A percentile compares a stretch with the other conserved stretches of the same genome.
Evolutionary conservation across 1,139 yeast genomes (phyloP).

Genomic region (Saccharomycopsis crataegensis): DNA sequence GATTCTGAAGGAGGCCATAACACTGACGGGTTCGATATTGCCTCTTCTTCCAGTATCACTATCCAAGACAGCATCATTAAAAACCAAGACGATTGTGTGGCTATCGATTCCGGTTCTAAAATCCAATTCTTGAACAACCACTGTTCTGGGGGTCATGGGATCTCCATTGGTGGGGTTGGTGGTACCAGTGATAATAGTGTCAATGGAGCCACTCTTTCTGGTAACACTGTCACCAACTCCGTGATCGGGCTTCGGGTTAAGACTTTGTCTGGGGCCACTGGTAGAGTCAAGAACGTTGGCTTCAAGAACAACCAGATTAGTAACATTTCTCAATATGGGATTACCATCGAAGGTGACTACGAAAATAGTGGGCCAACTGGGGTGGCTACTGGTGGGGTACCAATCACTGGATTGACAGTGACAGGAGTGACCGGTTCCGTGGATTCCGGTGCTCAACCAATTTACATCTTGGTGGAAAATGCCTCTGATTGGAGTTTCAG

Average conservation of each 20-base stretch:
- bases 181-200: conserved; percentile 18
- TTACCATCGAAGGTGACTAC: conserved; percentile 21
- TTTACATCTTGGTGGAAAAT: conserved; percentile 16
- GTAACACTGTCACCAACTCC: conserved; percentile 17
- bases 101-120: conserved; percentile 20
- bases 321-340: conserved; percentile 19
- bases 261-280: conserved; percentile 20
- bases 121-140: conserved; percentile 18
- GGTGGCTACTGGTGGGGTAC: conserved; percentile 20
- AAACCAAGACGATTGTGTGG: conserved; percentile 22
- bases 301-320: conserved; percentile 14
- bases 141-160: conserved; percentile 22
- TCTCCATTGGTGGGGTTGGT: conserved; percentile 22
- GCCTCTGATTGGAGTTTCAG: conserved; percentile 20
- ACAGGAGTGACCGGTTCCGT: conserved; percentile 19
- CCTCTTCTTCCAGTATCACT: conserved; percentile 12
- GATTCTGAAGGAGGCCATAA: conserved; percentile 18
- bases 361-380: conserved; percentile 20
- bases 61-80: conserved; percentile 17
- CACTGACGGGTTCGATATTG: conserved; percentile 22
- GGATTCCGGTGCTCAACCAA: conserved; percentile 9
- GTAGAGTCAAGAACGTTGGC: conserved; percentile 18
- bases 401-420: conserved; percentile 20
- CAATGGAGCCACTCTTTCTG: conserved; percentile 13
- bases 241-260: conserved; percentile 21